Evolutionary conservation across 371 early-diverging fungal genomes (phyloP).

Genomic region (Mortierella sp.): DNA sequence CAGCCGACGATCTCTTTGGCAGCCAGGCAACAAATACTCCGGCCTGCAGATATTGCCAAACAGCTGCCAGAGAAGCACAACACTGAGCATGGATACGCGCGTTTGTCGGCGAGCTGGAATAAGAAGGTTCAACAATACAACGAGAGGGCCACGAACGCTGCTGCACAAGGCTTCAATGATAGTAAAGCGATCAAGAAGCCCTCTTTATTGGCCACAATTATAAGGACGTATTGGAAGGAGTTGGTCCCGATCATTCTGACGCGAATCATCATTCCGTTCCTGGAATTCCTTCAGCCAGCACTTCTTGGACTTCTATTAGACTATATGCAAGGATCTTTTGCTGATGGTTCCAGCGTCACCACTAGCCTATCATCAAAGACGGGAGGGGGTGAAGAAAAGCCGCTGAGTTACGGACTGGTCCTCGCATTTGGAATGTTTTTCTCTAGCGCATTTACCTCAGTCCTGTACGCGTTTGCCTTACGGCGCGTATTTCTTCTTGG

Average conservation of each 20-base stretch:
- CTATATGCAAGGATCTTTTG: constrained; percentile 17
- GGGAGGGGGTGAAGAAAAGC: constrained; percentile 3
- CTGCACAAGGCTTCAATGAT: not conserved
- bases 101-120: constrained; percentile 19
- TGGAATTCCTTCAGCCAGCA: constrained; percentile 19
- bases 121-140: constrained; percentile 6
- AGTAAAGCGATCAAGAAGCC: constrained; percentile 18
- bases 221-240: constrained; percentile 15
- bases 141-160: not conserved
- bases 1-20: constrained; percentile 45
- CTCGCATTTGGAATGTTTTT: constrained; percentile 76
- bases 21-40: constrained; percentile 26
- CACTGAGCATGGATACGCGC: constrained; percentile 8
- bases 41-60: constrained; percentile 26
- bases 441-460: constrained; percentile 72
- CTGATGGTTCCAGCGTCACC: not conserved
- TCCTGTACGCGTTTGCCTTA: constrained; percentile 59
- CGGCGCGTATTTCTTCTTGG: constrained; percentile 40
- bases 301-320: constrained; percentile 30
- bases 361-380: not conserved
- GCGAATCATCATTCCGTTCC: constrained; percentile 12
- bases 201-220: constrained; percentile 16
- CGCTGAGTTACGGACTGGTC: constrained; percentile 22
- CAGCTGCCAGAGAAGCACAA: constrained; percentile 32
- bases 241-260: constrained; percentile 12